Evolutionary conservation across 1,139 yeast genomes (phyloP).

Genomic region (Suhomyces wounanorum): DNA sequence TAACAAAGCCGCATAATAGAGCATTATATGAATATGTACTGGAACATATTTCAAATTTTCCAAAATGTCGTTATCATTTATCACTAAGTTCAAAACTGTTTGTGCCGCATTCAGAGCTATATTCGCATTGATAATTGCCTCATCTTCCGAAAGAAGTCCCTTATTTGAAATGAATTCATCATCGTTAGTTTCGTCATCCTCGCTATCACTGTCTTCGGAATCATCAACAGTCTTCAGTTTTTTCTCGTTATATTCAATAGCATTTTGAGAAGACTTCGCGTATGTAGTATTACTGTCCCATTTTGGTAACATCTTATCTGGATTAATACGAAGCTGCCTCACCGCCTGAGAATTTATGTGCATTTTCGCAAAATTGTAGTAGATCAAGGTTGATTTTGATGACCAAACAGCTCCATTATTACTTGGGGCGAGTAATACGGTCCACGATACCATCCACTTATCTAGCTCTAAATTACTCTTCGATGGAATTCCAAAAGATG

Average conservation of each 20-base stretch:
- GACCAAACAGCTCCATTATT: slow-evolving; percentile 68
- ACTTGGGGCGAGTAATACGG: slow-evolving; percentile 64
- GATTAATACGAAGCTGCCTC: slow-evolving; percentile 43
- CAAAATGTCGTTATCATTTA: slow-evolving; percentile 60
- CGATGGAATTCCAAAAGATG: slow-evolving; percentile 67
- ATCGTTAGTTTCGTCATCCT: slow-evolving; percentile 28
- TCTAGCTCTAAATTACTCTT: slow-evolving; percentile 67
- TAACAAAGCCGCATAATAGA: slow-evolving; percentile 65
- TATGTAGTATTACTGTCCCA: slow-evolving; percentile 20
- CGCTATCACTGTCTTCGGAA: slow-evolving; percentile 21
- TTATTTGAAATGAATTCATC: slow-evolving; percentile 40
- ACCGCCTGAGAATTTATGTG: slow-evolving; percentile 64
- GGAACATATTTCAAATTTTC: slow-evolving; percentile 65
- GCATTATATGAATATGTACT: slow-evolving; percentile 69
- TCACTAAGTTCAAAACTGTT: slow-evolving; percentile 59
- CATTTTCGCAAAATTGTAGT: slow-evolving; percentile 76
- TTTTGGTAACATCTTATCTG: slow-evolving; percentile 40
- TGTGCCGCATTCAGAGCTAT: slow-evolving; percentile 66
- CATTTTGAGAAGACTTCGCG: background rate
- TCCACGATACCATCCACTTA: slow-evolving; percentile 83
- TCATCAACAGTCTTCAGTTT: background rate
- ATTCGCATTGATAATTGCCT: slow-evolving; percentile 38
- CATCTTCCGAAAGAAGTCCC: slow-evolving; percentile 39
- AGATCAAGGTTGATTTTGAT: slow-evolving; percentile 66
- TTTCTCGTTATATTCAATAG: background rate